Base-by-base conservation (phyloP, 495 filamentous ascomycete genomes). In the Daldinia caldariorum region DNA sequence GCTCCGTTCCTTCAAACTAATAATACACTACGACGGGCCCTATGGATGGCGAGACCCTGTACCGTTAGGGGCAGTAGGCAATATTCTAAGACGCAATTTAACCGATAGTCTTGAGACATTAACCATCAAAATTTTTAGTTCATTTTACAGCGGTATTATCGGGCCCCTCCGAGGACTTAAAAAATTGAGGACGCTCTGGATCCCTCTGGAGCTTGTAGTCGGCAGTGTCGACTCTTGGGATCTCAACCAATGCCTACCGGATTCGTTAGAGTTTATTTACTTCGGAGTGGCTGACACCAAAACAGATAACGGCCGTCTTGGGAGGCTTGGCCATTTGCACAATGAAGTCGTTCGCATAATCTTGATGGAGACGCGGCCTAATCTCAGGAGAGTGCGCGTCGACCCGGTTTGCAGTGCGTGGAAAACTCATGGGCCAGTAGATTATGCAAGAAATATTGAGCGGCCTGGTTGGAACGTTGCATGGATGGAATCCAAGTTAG, bases 231-330 rank as follows among this genome's bases (percentile, higher is more conserved):
- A 10, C 12, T 3, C 6, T 59, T 3, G 4, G 49, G 18, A 47
- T 13, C 26, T 59, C 4, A 16, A 34, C 18, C 13, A 32, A 26
- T 37, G 16, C 38, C 26, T 59, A n/a, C 39, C 39, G 18, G 22
- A 45, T 45, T 59, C 39, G 9, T n/a, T 59, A 34, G 57, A 59
- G 14, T 34, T 13, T n/a, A 16, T 53, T 16, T 34, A n/a, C 8
- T 3, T 50, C 58, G 26, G 1, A 26, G 1, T 3, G 26, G 3
- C 26, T 3, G 26, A 3, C 26, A 26, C n/a, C n/a, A n/a, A n/a
- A n/a, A n/a, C n/a, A n/a, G n/a, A n/a, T n/a, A n/a, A n/a, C n/a
- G n/a, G n/a, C n/a, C n/a, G n/a, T n/a, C n/a, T n/a, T n/a, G n/a
- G n/a, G n/a, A n/a, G n/a, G n/a, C n/a, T n/a, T n/a, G n/a, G n/a